Conservation (phyloP, 2,329 filamentous ascomycete species). For the Ophiostoma sp. region DNA sequence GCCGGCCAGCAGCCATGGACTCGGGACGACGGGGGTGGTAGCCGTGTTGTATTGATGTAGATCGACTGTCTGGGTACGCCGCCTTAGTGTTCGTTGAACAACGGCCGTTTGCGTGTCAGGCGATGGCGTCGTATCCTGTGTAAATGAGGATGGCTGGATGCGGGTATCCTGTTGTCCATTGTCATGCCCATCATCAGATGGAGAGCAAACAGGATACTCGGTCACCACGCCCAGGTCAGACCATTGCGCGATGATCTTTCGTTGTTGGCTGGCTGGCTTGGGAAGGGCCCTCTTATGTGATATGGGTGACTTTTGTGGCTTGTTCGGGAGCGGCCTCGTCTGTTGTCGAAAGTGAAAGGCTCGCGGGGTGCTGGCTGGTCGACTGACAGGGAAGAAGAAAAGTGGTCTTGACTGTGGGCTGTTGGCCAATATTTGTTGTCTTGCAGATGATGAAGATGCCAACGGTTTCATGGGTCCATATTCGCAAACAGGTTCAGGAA, state of each 20-base stretch:
- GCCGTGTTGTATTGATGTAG: not conserved
- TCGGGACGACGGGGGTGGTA: not conserved
- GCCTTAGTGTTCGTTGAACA: not conserved
- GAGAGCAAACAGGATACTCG: not conserved
- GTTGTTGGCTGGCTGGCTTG: not conserved
- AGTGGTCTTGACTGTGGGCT: not conserved
- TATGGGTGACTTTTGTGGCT: not conserved
- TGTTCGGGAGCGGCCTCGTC: not conserved
- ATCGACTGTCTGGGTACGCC: not conserved
- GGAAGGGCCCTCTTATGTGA: not conserved
- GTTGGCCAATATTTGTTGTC: not conserved
- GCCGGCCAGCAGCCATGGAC: constrained; percentile 28
- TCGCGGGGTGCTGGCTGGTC: constrained; percentile 21
- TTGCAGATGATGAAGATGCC: not conserved
- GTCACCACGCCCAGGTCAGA: not conserved
- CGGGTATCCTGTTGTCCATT: not conserved
- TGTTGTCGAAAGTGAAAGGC: constrained; percentile 20
- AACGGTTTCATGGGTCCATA: constrained; percentile 35
- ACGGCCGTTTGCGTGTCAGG: not conserved
- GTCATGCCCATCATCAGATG: not conserved
- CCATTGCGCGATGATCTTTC: not conserved
- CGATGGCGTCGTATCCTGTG: not conserved
- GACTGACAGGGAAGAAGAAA: constrained; percentile 15
- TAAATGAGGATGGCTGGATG: not conserved
- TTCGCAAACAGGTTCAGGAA: constrained; percentile 48